Evolutionary conservation across 768 basidiomycete genomes (phyloP).

Genomic region (Hemileccinum rubropunctum): DNA sequence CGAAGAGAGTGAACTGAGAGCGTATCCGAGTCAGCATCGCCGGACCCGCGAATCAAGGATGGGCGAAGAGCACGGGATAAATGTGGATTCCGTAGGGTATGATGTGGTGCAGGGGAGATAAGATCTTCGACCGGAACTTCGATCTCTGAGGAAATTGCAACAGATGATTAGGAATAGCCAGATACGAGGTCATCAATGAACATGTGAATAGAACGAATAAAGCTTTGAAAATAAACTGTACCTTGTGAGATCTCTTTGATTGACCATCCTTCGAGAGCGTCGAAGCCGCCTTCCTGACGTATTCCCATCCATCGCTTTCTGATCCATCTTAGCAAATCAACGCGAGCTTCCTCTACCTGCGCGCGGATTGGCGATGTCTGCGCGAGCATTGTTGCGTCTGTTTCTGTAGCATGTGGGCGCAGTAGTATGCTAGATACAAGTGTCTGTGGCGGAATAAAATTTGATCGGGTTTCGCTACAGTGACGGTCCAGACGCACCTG

Average conservation of each 20-base stretch:
- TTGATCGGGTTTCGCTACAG: neutral
- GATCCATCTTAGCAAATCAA: slow-evolving; percentile 54
- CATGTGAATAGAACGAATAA: neutral
- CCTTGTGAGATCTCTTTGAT: slow-evolving; percentile 71
- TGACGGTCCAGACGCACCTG: slow-evolving; percentile 48
- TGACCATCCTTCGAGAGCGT: slow-evolving; percentile 80
- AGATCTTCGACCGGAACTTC: slow-evolving; percentile 80
- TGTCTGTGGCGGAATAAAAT: slow-evolving; percentile 39
- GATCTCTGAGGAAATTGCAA: slow-evolving; percentile 51
- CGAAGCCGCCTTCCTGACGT: slow-evolving; percentile 77
- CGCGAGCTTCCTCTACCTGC: slow-evolving; percentile 67
- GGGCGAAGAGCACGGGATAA: slow-evolving; percentile 28
- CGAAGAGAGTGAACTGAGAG: slow-evolving; percentile 47
- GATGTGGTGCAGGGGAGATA: slow-evolving; percentile 41
- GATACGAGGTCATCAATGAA: neutral
- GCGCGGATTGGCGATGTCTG: slow-evolving; percentile 68
- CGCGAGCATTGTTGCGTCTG: slow-evolving; percentile 58
- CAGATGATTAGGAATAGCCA: neutral
- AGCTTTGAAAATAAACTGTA: slow-evolving; percentile 2
- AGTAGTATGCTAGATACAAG: slow-evolving; percentile 73
- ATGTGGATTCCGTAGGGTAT: slow-evolving; percentile 23
- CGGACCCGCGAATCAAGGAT: slow-evolving; percentile 25
- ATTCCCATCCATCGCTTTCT: slow-evolving; percentile 75
- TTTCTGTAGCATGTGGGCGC: slow-evolving; percentile 59
- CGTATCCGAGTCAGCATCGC: slow-evolving; percentile 38